Percentiles rank a stretch among this genome's conserved stretches.
phyloP scores from a whole-genome alignment of 352 stramenopile genomes.

The Pythium pectinolyticum region DNA sequence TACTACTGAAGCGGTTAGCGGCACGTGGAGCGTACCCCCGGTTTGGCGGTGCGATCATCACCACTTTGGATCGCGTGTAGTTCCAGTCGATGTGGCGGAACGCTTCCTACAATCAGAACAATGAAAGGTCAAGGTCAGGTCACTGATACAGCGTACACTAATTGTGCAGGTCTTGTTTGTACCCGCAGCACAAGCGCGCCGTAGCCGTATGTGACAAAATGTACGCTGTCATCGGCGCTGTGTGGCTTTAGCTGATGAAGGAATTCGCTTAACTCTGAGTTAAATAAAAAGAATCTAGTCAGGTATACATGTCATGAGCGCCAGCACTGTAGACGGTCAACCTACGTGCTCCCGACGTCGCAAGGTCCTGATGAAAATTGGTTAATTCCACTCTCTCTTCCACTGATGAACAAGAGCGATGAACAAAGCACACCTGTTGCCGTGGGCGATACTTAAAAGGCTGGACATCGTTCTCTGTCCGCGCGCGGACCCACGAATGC shows the following conservation, averaged over 20 bases:
- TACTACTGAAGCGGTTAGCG: no score
- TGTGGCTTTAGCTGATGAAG: slow-evolving; percentile 65
- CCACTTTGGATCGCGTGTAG: slow-evolving; percentile 64
- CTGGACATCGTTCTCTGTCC: slow-evolving; percentile 43
- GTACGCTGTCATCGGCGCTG: slow-evolving; percentile 47
- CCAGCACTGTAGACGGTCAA: background rate
- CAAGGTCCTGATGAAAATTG: slow-evolving; percentile 7
- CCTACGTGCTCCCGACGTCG: slow-evolving; percentile 11
- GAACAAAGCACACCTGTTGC: slow-evolving; percentile 32
- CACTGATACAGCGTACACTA: no score
- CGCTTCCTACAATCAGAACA: no score
- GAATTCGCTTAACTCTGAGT: slow-evolving; percentile 44
- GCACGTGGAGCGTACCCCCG: slow-evolving; percentile 38
- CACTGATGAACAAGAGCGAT: background rate
- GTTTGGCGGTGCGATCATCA: slow-evolving; percentile 75
- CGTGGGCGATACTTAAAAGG: slow-evolving; percentile 52
- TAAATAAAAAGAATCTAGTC: background rate
- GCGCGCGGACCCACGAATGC: slow-evolving; percentile 42
- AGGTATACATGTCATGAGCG: background rate
- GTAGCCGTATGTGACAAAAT: slow-evolving; percentile 79
- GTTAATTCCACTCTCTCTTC: background rate
- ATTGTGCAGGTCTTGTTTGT: no score
- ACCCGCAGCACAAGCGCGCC: slow-evolving; percentile 64
- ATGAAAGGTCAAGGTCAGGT: no score
- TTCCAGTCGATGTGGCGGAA: slow-evolving; percentile 76